These are phyloP conservation scores for Teratosphaeria pseudoeucalypti DNA, from an alignment of 2,329 filamentous ascomycete genomes.

Conservation along the genomic window DNA sequence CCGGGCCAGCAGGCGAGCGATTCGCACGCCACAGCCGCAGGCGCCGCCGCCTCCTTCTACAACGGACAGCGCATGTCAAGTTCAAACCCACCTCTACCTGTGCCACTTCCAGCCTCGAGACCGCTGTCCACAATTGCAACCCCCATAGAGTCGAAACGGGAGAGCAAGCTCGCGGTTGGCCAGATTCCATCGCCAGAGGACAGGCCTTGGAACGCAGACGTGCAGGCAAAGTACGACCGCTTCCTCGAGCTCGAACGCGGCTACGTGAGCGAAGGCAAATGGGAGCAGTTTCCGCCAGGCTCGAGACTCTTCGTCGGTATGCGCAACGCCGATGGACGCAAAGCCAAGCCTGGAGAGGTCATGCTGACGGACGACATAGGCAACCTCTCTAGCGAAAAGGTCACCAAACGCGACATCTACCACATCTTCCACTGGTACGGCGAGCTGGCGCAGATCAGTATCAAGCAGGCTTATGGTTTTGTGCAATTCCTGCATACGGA, in stretches of 20 bases:
- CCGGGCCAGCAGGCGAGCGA: constrained; percentile 4
- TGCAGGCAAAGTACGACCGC: constrained; percentile 58
- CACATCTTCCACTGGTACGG: constrained; percentile 81
- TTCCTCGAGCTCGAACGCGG: constrained; percentile 64
- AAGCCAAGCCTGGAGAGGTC: background rate
- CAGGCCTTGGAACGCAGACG: constrained; percentile 43
- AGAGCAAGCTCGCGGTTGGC: constrained; percentile 19
- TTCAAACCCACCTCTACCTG: constrained; percentile 1
- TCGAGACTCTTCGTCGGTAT: constrained; percentile 74
- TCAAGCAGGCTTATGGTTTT: constrained; percentile 95
- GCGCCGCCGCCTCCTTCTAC: background rate
- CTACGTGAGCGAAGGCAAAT: constrained; percentile 67
- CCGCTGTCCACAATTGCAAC: constrained; percentile 1
- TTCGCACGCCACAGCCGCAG: constrained; percentile 1
- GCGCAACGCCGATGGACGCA: constrained; percentile 16
- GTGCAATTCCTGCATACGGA: constrained; percentile 77
- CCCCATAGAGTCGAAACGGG: constrained; percentile 19
- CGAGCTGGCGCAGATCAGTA: constrained; percentile 82
- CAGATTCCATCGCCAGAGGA: constrained; percentile 34
- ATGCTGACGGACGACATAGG: constrained; percentile 39
- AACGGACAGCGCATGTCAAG: background rate
- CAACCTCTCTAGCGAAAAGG: constrained; percentile 84
- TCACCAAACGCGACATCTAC: constrained; percentile 88
- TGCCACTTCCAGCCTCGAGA: constrained; percentile 3
- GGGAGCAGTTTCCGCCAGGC: constrained; percentile 69